Conservation (phyloP, 352 stramenopile species). For the Pythium sp. region DNA sequence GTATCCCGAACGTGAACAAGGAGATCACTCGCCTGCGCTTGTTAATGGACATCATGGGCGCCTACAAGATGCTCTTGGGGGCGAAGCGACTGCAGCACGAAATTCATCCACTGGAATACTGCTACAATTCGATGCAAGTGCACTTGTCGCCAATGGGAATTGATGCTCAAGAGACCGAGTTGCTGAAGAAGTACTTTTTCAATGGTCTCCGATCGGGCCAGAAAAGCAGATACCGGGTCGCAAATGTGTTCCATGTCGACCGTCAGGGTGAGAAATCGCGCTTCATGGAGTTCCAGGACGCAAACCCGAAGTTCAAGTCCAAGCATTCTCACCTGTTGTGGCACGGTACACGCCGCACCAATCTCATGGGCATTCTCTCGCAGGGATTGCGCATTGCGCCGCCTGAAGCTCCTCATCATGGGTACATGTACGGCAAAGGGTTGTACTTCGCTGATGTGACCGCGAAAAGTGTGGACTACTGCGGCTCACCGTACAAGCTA, state of each 20-base stretch:
- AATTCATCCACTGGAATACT: constrained; percentile 75
- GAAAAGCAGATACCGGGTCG: constrained; percentile 41
- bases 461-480: constrained; percentile 79
- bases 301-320: constrained; percentile 32
- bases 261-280: constrained; percentile 52
- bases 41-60: constrained; percentile 66
- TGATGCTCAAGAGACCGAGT: constrained; percentile 34
- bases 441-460: constrained; percentile 84
- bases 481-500: constrained; percentile 51
- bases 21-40: constrained; percentile 64
- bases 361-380: constrained; percentile 83
- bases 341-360: constrained; percentile 83
- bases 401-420: constrained; percentile 75
- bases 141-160: constrained; percentile 32
- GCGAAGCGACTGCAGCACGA: constrained; percentile 39
- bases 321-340: constrained; percentile 68
- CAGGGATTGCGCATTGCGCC: constrained; percentile 85
- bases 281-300: constrained; percentile 39
- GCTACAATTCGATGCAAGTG: constrained; percentile 72
- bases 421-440: constrained; percentile 83
- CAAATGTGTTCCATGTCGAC: constrained; percentile 66
- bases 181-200: constrained; percentile 68
- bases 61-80: constrained; percentile 76
- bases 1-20: constrained; percentile 47
- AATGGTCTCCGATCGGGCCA: constrained; percentile 32